Base-by-base conservation (phyloP, 768 basidiomycete species). In the Russula lepida region DNA sequence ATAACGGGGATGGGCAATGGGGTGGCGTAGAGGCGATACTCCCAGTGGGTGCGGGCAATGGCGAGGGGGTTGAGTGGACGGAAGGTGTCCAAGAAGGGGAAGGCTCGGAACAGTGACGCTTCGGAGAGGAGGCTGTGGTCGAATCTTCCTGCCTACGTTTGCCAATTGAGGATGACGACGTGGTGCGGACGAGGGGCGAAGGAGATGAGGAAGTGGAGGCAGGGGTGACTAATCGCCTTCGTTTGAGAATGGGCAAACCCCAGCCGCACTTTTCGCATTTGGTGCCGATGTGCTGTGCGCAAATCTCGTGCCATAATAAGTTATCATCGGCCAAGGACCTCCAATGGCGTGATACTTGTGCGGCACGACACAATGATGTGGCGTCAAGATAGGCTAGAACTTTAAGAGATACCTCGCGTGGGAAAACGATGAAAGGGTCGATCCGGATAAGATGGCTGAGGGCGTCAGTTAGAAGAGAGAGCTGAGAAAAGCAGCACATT, bases 401-500 rank as follows among this genome's bases (percentile, higher is more conserved):
- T 70, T 85, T 91, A 71, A 98, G 82, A 21, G 81, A 83, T 68
- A 97, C 81, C 72, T 99, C 95, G 62, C 90, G 85, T 2, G 97
- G 97, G 50, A 99, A 82, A 65, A 92, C 83, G 49, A 80, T 75
- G 74, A 98, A 93, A 11, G 95, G 97, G 72, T 99, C 97, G 73
- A 98, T 86, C 67, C 97, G 87, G 72, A 97, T 98, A 67, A 98
- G 86, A 66, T 91, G 86, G 35, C 85, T 78, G 62, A 98, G 89
- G 56, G 93, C 88, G 64, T 97, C 92, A 32, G 93, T 88, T 60
- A 99, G 86, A 53, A 98, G 88, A 28, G 97, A 98, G 30, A 99
- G 86, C 70, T 99, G 94, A 50, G 91, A 95, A 78, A 97, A 98
- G 75, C 97, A 98, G 73, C 95, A 98, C 93, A 99, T 98, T 17